Percentiles rank a stretch among this genome's conserved stretches.
Evolutionary conservation across 1,284 basidiomycete species (phyloP).

Genomic region (Dichomitus squalens): DNA sequence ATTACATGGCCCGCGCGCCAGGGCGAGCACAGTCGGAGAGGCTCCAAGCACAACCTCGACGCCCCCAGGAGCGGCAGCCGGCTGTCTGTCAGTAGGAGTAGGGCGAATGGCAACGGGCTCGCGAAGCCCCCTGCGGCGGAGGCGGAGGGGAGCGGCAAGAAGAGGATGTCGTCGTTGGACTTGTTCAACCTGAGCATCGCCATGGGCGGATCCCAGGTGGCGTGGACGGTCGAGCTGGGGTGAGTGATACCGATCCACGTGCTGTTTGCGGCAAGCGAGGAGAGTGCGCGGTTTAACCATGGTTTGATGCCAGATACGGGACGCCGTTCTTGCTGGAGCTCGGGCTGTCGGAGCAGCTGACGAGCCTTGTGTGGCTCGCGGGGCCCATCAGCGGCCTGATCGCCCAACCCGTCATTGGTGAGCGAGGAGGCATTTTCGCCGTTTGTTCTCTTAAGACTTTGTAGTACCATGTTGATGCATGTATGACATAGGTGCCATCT

Average conservation of each 20-base stretch:
- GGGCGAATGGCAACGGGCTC: slow-evolving; percentile 17
- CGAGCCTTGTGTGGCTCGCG: slow-evolving; percentile 95
- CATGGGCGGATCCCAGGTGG: slow-evolving; percentile 92
- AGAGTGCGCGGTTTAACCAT: background rate
- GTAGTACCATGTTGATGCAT: background rate
- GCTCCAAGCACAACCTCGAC: slow-evolving; percentile 8
- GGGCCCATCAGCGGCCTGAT: slow-evolving; percentile 93
- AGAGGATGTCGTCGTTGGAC: slow-evolving; percentile 66
- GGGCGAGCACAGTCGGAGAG: slow-evolving; percentile 26
- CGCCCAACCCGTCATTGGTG: slow-evolving; percentile 94
- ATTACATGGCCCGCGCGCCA: slow-evolving; percentile 70
- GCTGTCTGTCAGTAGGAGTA: slow-evolving; percentile 3
- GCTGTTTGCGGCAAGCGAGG: background rate
- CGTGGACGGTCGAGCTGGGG: slow-evolving; percentile 92
- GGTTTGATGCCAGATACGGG: slow-evolving; percentile 69
- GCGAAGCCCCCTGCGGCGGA: slow-evolving; percentile 21
- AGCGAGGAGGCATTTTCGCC: slow-evolving; percentile 19
- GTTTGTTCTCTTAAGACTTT: background rate
- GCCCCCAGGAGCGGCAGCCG: slow-evolving; percentile 8
- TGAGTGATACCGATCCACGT: slow-evolving; percentile 39
- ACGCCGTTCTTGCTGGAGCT: slow-evolving; percentile 91
- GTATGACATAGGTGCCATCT: slow-evolving; percentile 74
- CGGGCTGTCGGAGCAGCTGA: slow-evolving; percentile 88
- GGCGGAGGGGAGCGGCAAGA: slow-evolving; percentile 10
- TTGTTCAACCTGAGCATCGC: slow-evolving; percentile 77